These are phyloP conservation scores for Hirsutella minnesotensis DNA, from an alignment of 2,329 filamentous ascomycete species.

Conservation along the genomic window DNA sequence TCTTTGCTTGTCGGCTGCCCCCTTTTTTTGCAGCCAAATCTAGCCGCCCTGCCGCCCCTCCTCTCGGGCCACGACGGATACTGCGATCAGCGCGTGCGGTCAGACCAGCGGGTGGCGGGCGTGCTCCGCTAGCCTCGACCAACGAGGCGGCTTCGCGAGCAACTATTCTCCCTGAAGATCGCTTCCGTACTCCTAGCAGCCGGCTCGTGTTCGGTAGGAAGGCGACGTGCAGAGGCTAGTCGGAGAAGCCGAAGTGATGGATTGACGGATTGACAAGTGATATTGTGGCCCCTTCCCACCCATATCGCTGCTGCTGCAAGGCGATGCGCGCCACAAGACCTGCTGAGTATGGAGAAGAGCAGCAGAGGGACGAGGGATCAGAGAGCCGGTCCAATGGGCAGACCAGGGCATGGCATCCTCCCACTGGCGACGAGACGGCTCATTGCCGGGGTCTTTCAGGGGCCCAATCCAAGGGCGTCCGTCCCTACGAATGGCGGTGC, in stretches of 20 bases:
- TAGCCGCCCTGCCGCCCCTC: neutral
- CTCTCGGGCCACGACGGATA: neutral
- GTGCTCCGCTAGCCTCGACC: neutral
- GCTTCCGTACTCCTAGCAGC: neutral
- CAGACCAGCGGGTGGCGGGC: neutral
- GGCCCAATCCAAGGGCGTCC: no score
- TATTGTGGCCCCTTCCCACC: neutral
- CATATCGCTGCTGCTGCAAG: no score
- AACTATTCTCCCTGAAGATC: conserved; percentile 6
- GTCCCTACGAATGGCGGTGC: no score
- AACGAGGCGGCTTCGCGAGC: neutral
- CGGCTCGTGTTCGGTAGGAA: neutral
- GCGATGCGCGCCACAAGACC: no score
- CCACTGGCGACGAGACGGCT: no score
- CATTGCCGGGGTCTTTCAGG: no score
- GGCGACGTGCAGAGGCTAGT: conserved; percentile 3
- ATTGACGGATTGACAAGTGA: neutral
- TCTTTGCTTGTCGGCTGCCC: neutral
- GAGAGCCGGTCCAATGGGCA: no score
- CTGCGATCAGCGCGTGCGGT: conserved; percentile 5
- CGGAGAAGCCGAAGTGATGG: neutral
- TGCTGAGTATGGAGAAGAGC: no score
- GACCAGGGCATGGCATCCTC: no score
- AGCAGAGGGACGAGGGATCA: no score
- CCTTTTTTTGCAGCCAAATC: no score